Evolutionary conservation across 345 rosid species (phyloP).

Genomic region (Anacardium occidentale): DNA sequence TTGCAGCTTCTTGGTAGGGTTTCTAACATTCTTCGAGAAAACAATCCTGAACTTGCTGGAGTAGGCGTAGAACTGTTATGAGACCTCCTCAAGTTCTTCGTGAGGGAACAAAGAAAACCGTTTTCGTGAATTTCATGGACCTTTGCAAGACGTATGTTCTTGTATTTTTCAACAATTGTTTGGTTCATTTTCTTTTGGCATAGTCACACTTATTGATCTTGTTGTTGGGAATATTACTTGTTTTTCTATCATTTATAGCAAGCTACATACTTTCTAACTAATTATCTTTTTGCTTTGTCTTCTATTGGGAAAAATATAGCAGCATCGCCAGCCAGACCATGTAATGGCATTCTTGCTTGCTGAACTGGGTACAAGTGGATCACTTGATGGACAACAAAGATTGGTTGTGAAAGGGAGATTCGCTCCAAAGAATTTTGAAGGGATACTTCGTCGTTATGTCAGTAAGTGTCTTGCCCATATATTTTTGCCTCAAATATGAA

Average conservation of each 20-base stretch:
- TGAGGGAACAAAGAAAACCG: constrained; percentile 47
- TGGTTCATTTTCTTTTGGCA: neutral
- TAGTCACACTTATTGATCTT: neutral
- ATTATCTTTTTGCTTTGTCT: neutral
- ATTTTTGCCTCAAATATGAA: neutral
- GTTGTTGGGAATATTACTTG: neutral
- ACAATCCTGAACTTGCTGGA: constrained; percentile 48
- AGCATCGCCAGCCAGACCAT: constrained; percentile 96
- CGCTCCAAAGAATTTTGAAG: constrained; percentile 89
- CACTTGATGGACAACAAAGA: constrained; percentile 89
- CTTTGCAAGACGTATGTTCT: constrained; percentile 37
- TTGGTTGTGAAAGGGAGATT: constrained; percentile 89
- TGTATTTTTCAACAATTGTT: neutral
- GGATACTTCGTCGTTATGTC: constrained; percentile 78
- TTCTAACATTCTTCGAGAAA: constrained; percentile 41
- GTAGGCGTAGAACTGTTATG: constrained; percentile 49
- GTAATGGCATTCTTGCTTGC: constrained; percentile 88
- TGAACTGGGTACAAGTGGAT: constrained; percentile 94
- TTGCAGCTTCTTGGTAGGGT: constrained; percentile 42
- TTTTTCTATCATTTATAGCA: neutral
- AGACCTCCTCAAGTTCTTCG: constrained; percentile 47
- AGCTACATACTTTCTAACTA: neutral
- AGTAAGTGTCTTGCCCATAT: constrained; percentile 47
- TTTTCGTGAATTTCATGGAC: constrained; percentile 50
- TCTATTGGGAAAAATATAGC: constrained; percentile 31